A percentile compares a stretch with the other conserved stretches of the same genome.
These are phyloP conservation scores for Tuber magnatum DNA, from an alignment of 495 filamentous ascomycete genomes.

Conservation along the genomic window DNA sequence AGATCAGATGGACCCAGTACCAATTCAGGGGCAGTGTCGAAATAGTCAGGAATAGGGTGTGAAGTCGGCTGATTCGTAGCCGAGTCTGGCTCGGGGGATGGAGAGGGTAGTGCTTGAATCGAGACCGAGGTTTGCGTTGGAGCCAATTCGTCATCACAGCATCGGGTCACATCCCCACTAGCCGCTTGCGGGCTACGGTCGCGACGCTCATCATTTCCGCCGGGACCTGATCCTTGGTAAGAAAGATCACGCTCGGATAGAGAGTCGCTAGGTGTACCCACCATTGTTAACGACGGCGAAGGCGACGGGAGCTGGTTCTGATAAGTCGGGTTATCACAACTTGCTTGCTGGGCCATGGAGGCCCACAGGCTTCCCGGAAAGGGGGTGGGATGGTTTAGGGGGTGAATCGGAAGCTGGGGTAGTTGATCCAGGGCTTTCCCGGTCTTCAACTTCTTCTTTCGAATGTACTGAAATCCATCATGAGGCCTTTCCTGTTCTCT, in stretches of 20 bases:
- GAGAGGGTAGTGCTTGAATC: background rate
- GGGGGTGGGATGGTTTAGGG: constrained; percentile 3
- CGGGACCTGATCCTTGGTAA: constrained; percentile 1
- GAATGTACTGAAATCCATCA: constrained; percentile 26
- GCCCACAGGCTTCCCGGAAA: constrained; percentile 21
- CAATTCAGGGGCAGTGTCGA: background rate
- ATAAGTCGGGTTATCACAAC: background rate
- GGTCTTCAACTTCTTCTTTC: constrained; percentile 18
- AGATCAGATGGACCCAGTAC: background rate
- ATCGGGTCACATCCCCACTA: background rate
- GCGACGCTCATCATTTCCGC: background rate
- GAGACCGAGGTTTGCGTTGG: background rate
- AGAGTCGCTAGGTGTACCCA: constrained; percentile 24
- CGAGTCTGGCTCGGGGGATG: constrained; percentile 1
- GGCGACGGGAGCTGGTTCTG: constrained; percentile 28
- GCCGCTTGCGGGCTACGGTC: background rate
- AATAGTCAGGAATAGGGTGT: background rate
- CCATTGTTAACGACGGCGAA: constrained; percentile 32
- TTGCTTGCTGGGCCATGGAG: constrained; percentile 3
- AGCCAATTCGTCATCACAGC: background rate
- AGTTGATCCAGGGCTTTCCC: background rate
- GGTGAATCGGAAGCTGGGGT: constrained; percentile 1
- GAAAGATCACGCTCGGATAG: constrained; percentile 2
- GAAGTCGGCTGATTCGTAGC: background rate
- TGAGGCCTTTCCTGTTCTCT: constrained; percentile 26